These are phyloP conservation scores for Arabidopsis hybrid DNA, from an alignment of 441 rosid genomes.

Conservation along the genomic window DNA sequence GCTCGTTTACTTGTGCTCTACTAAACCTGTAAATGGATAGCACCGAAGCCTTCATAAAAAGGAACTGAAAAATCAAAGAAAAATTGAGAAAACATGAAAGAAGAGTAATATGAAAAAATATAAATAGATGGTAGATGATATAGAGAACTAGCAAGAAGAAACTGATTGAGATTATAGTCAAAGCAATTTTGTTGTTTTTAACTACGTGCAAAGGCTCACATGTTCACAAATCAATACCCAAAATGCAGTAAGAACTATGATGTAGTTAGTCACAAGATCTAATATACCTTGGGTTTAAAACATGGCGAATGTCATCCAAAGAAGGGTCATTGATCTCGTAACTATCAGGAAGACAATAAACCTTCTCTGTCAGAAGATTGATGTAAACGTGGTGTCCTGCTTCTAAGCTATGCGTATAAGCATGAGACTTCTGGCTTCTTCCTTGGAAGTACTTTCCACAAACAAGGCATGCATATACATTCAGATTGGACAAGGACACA, in stretches of 20 bases:
- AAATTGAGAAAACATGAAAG: slow-evolving; percentile 1
- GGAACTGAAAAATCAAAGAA: slow-evolving; percentile 15
- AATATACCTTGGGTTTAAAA: slow-evolving; percentile 81
- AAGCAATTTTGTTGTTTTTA: background rate
- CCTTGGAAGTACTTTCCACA: slow-evolving; percentile 98
- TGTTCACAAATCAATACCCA: slow-evolving; percentile 1
- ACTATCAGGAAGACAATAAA: slow-evolving; percentile 96
- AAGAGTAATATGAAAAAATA: background rate
- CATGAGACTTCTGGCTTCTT: slow-evolving; percentile 92
- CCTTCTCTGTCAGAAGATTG: slow-evolving; percentile 89
- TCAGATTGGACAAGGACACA: slow-evolving; percentile 85
- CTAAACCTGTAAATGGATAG: slow-evolving; percentile 65
- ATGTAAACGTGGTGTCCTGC: slow-evolving; percentile 96
- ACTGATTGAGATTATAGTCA: background rate
- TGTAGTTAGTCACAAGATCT: background rate
- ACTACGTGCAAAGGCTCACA: slow-evolving; percentile 7
- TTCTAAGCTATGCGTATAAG: slow-evolving; percentile 96
- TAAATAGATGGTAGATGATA: background rate
- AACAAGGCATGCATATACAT: slow-evolving; percentile 94
- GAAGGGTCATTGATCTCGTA: slow-evolving; percentile 95
- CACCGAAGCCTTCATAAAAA: slow-evolving; percentile 34
- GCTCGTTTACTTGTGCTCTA: slow-evolving; percentile 77
- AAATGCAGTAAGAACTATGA: slow-evolving; percentile 1
- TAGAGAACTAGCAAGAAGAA: slow-evolving; percentile 3
- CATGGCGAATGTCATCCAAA: slow-evolving; percentile 92